phyloP scores from a whole-genome alignment of 2,329 filamentous ascomycete genomes.

The Beauveria scarabaeidicola region DNA sequence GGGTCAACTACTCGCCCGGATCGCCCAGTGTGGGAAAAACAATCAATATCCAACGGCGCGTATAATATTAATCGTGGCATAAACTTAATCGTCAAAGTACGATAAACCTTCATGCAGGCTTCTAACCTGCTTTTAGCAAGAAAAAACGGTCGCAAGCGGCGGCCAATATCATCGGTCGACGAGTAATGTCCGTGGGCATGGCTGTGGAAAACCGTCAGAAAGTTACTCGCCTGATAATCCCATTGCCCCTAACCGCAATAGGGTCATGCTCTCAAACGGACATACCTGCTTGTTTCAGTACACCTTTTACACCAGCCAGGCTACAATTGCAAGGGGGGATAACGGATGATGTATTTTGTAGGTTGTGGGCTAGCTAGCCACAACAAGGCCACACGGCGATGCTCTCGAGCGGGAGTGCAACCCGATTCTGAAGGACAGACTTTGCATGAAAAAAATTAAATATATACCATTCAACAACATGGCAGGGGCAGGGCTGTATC shows the following conservation, averaged over 20 bases:
- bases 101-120: slow-evolving; percentile 39
- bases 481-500: slow-evolving; percentile 26
- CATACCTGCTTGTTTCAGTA: slow-evolving; percentile 49
- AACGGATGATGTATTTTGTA: too few relatives aligned
- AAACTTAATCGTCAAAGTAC: too few relatives aligned
- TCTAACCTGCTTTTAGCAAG: slow-evolving; percentile 52
- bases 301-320: slow-evolving; percentile 43
- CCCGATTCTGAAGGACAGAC: slow-evolving; percentile 28
- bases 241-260: slow-evolving; percentile 52
- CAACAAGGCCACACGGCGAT: slow-evolving; percentile 38
- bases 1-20: slow-evolving; percentile 17
- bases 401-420: slow-evolving; percentile 40
- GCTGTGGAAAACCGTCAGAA: too few relatives aligned
- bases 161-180: slow-evolving; percentile 15
- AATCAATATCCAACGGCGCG: too few relatives aligned
- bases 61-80: too few relatives aligned
- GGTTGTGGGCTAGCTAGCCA: too few relatives aligned
- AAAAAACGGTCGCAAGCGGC: background rate
- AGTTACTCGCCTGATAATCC: slow-evolving; percentile 47
- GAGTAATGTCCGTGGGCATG: slow-evolving; percentile 44
- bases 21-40: slow-evolving; percentile 26
- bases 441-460: slow-evolving; percentile 26
- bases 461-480: too few relatives aligned
- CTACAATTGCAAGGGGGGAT: too few relatives aligned
- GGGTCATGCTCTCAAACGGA: slow-evolving; percentile 55